Percentiles rank a stretch among this genome's conserved stretches.
phyloP scores from a whole-genome alignment of 345 rosid genomes.

The Eutrema yunnanense region DNA sequence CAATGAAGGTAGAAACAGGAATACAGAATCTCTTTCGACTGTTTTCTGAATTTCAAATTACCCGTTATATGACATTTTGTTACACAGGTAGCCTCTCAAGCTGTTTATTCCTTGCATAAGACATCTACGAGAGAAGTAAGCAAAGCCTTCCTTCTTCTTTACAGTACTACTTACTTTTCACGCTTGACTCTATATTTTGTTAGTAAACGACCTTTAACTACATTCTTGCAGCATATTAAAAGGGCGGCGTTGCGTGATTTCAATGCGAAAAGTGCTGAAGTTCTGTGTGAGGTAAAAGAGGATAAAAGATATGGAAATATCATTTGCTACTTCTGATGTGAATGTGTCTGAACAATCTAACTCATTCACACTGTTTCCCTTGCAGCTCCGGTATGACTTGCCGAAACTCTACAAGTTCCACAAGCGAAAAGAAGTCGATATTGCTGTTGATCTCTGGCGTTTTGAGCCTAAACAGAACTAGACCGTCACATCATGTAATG shows the following conservation, averaged over 20 bases:
- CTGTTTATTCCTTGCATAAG: constrained; percentile 97
- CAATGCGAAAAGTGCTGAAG: constrained; percentile 81
- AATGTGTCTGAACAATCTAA: not conserved
- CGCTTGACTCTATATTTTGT: not conserved
- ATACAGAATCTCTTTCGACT: not conserved
- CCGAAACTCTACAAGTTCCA: constrained; percentile 86
- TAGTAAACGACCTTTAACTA: not conserved
- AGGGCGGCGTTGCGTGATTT: constrained; percentile 66
- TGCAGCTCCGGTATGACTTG: constrained; percentile 73
- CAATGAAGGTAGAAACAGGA: constrained; percentile 52
- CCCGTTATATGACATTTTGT: not conserved
- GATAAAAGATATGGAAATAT: not conserved
- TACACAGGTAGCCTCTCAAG: constrained; percentile 63
- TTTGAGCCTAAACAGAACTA: constrained; percentile 52
- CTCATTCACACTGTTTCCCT: not conserved
- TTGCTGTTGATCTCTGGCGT: constrained; percentile 96
- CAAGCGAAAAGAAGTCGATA: constrained; percentile 76
- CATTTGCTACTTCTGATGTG: not conserved
- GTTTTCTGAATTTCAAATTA: not conserved
- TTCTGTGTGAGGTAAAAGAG: constrained; percentile 65
- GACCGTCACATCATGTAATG: not conserved
- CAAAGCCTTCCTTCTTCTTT: not conserved
- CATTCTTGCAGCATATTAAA: constrained; percentile 58
- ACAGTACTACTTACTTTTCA: not conserved
- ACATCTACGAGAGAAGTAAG: constrained; percentile 95